Conservation (phyloP, 306 rosid genomes). For the Albizia julibrissin region DNA sequence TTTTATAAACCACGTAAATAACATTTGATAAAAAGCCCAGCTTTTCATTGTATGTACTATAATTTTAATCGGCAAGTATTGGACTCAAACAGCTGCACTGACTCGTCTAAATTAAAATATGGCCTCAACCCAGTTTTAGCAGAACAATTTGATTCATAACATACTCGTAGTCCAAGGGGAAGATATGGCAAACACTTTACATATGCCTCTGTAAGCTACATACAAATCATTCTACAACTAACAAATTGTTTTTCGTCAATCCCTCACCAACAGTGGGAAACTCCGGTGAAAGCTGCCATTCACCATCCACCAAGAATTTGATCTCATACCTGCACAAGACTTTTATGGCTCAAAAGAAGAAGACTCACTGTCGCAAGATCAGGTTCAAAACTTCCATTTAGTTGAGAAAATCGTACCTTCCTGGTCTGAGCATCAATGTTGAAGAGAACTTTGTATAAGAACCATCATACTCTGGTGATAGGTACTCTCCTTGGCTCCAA, state of each 20-base stretch:
- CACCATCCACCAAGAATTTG: constrained; percentile 93
- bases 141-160: not conserved
- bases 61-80: too few species aligned
- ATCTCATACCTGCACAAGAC: constrained; percentile 73
- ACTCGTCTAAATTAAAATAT: not conserved
- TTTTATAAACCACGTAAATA: too few species aligned
- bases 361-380: not conserved
- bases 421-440: constrained; percentile 75
- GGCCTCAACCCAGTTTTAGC: not conserved
- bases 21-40: too few species aligned
- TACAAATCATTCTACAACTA: constrained; percentile 58
- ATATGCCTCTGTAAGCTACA: not conserved
- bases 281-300: constrained; percentile 83
- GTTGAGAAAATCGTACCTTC: constrained; percentile 56
- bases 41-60: too few species aligned
- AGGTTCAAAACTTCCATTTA: constrained; percentile 4
- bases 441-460: constrained; percentile 80
- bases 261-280: constrained; percentile 82
- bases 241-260: constrained; percentile 68
- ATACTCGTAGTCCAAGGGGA: not conserved
- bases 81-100: too few species aligned
- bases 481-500: constrained; percentile 93
- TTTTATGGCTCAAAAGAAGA: constrained; percentile 12
- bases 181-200: not conserved
- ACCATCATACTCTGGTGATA: constrained; percentile 82